phyloP scores from a whole-genome alignment of 495 filamentous ascomycete species.

The Penicillium soppii region DNA sequence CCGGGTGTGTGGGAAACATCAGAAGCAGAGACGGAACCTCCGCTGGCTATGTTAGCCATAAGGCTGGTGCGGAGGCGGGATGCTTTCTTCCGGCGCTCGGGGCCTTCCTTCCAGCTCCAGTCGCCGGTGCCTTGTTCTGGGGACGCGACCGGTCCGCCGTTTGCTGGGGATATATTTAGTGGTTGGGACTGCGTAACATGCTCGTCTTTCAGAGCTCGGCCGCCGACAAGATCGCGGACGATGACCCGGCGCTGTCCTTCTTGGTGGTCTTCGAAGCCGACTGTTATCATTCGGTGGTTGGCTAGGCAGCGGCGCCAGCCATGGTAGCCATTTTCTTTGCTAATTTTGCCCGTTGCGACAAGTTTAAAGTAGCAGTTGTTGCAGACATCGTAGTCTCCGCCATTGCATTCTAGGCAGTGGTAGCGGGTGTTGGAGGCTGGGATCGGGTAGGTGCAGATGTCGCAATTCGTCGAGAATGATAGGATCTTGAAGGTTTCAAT shows the following conservation, averaged over 20 bases:
- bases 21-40: conserved; percentile 8
- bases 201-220: conserved; percentile 58
- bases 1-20: conserved; percentile 1
- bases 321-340: conserved; percentile 66
- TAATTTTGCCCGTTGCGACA: conserved; percentile 58
- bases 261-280: conserved; percentile 64
- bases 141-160: conserved; percentile 16
- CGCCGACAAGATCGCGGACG: conserved; percentile 70
- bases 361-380: conserved; percentile 69
- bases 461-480: conserved; percentile 68
- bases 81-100: conserved; percentile 48
- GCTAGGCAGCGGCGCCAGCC: conserved; percentile 79
- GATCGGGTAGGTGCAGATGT: conserved; percentile 71
- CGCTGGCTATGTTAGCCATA: background rate
- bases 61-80: conserved; percentile 32
- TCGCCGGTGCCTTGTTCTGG: conserved; percentile 33
- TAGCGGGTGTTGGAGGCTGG: conserved; percentile 64
- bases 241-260: conserved; percentile 58
- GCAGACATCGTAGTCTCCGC: conserved; percentile 85
- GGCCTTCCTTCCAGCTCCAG: conserved; percentile 53
- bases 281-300: conserved; percentile 84
- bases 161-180: conserved; percentile 15
- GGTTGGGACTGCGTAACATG: conserved; percentile 21
- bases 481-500: conserved; percentile 54
- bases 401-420: conserved; percentile 69